phyloP scores from a whole-genome alignment of 768 basidiomycete species.

The Lentinula detonsa region DNA sequence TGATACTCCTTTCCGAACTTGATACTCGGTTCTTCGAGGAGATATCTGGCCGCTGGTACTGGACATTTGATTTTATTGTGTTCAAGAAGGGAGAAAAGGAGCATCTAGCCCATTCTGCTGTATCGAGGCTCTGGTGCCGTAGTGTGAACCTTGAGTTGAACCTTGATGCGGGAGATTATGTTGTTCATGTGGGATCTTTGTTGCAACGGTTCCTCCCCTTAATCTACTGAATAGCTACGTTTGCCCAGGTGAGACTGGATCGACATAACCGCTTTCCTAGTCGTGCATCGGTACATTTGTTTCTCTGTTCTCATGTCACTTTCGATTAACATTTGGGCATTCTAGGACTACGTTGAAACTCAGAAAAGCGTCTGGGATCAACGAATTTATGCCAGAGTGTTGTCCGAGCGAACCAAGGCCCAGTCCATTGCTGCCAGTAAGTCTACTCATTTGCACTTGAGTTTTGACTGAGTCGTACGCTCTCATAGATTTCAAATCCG shows the following conservation, averaged over 20 bases:
- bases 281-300: conserved; percentile 3
- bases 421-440: conserved; percentile 16
- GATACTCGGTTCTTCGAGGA: conserved; percentile 40
- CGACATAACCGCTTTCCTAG: not conserved
- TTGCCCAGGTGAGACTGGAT: conserved; percentile 14
- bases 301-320: conserved; percentile 1
- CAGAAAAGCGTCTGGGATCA: conserved; percentile 21
- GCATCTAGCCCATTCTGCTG: conserved; percentile 24
- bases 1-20: conserved; percentile 42
- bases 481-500: conserved; percentile 13
- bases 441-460: not conserved
- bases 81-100: conserved; percentile 36
- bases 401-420: conserved; percentile 14
- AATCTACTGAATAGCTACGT: not conserved
- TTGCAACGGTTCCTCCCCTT: not conserved
- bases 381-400: conserved; percentile 17
- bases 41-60: conserved; percentile 26
- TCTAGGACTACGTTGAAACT: conserved; percentile 22
- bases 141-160: conserved; percentile 34
- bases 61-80: conserved; percentile 42
- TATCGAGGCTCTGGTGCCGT: conserved; percentile 23
- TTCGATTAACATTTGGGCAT: not conserved
- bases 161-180: conserved; percentile 35
- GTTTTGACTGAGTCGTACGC: not conserved
- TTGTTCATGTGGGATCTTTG: conserved; percentile 25